phyloP scores from a whole-genome alignment of 2,329 filamentous ascomycete species.

The Cladobotryum protrusum region DNA sequence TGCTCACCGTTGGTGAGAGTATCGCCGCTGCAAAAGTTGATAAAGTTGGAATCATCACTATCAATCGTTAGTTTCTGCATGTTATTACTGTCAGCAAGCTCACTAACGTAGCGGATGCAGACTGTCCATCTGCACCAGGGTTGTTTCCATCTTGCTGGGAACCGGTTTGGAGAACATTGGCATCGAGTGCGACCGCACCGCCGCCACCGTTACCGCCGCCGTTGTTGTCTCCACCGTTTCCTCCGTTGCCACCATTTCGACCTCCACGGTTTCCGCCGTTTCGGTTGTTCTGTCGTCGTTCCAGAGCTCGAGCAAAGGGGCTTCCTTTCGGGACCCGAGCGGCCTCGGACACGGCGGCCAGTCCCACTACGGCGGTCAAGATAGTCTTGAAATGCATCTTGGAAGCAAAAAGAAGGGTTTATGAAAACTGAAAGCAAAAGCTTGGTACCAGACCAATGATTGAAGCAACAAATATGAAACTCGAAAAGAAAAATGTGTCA shows the following conservation, averaged over 20 bases:
- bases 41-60: slow-evolving; percentile 54
- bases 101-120: slow-evolving; percentile 46
- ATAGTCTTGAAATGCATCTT: slow-evolving; percentile 50
- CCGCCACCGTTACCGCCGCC: slow-evolving; percentile 21
- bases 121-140: slow-evolving; percentile 40
- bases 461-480: slow-evolving; percentile 29
- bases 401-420: slow-evolving; percentile 23
- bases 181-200: slow-evolving; percentile 31
- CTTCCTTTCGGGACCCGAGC: slow-evolving; percentile 32
- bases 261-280: slow-evolving; percentile 17
- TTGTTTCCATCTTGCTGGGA: slow-evolving; percentile 44
- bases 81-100: slow-evolving; percentile 39
- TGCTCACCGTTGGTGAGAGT: slow-evolving; percentile 57
- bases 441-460: slow-evolving; percentile 38
- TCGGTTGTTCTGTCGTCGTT: slow-evolving; percentile 25
- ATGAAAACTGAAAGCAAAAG: slow-evolving; percentile 24
- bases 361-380: slow-evolving; percentile 40
- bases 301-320: slow-evolving; percentile 32
- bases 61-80: slow-evolving; percentile 31
- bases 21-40: slow-evolving; percentile 54
- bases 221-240: slow-evolving; percentile 15
- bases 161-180: slow-evolving; percentile 43
- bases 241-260: slow-evolving; percentile 19
- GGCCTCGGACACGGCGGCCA: slow-evolving; percentile 41
- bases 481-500: slow-evolving; percentile 43